Percentiles rank a stretch among this genome's conserved stretches.
phyloP scores from a whole-genome alignment of 1,139 yeast genomes.

The Geotrichum fermentans region DNA sequence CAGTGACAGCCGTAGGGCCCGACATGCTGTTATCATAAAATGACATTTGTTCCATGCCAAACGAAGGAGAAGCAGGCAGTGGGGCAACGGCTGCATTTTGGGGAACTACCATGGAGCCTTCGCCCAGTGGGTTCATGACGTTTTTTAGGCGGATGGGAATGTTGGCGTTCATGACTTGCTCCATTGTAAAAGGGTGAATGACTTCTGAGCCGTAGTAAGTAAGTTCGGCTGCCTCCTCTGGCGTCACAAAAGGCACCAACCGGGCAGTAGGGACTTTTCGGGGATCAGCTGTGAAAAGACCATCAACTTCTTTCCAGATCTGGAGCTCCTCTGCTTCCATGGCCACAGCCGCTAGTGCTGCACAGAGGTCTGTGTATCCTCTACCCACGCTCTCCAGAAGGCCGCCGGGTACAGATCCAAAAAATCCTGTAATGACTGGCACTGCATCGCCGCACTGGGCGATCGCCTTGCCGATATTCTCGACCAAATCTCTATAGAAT shows the following conservation, averaged over 20 bases:
- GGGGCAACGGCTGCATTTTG: slow-evolving; percentile 59
- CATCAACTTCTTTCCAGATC: slow-evolving; percentile 98
- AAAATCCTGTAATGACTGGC: slow-evolving; percentile 93
- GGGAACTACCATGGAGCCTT: slow-evolving; percentile 90
- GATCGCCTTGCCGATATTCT: slow-evolving; percentile 47
- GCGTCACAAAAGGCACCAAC: slow-evolving; percentile 80
- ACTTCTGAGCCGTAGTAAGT: slow-evolving; percentile 97
- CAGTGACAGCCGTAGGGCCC: slow-evolving; percentile 95
- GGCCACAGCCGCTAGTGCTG: slow-evolving; percentile 94
- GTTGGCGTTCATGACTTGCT: slow-evolving; percentile 91
- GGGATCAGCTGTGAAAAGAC: slow-evolving; percentile 97
- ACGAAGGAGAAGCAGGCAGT: slow-evolving; percentile 26
- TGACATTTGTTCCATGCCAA: slow-evolving; percentile 18
- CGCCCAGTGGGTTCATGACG: slow-evolving; percentile 85
- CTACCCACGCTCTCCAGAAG: slow-evolving; percentile 87
- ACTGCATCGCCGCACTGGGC: slow-evolving; percentile 46
- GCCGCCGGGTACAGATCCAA: slow-evolving; percentile 94
- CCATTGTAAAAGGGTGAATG: slow-evolving; percentile 98
- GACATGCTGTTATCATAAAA: slow-evolving; percentile 33
- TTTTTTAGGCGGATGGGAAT: slow-evolving; percentile 95
- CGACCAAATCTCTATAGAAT: slow-evolving; percentile 60
- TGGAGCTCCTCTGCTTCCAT: slow-evolving; percentile 87
- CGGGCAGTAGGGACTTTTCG: slow-evolving; percentile 90
- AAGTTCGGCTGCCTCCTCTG: slow-evolving; percentile 97
- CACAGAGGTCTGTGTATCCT: slow-evolving; percentile 96